Conservation (phyloP, 352 stramenopile genomes). For the Aphanomyces stellatus region DNA sequence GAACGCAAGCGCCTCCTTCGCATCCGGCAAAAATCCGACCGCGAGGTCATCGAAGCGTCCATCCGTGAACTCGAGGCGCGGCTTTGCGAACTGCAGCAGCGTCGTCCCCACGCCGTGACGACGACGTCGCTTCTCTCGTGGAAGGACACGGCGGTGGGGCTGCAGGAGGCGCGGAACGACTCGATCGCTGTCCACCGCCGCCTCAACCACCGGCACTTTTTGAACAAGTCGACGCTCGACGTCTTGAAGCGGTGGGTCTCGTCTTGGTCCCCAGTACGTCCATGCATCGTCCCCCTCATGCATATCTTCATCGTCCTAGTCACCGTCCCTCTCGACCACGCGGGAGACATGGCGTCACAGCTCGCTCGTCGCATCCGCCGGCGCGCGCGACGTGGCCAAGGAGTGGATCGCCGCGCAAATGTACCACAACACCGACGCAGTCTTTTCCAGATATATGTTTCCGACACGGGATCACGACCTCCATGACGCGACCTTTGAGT, state of each 20-base stretch:
- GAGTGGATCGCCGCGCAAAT: background rate
- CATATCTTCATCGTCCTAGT: too few species aligned
- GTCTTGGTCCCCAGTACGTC: background rate
- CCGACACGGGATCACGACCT: background rate
- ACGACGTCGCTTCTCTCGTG: background rate
- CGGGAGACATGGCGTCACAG: background rate
- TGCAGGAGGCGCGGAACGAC: background rate
- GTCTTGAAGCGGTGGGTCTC: background rate
- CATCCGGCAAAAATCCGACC: background rate
- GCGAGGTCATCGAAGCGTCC: background rate
- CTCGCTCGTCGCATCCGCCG: background rate
- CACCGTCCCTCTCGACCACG: background rate
- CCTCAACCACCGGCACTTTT: background rate
- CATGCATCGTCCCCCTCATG: too few species aligned
- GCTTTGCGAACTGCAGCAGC: background rate
- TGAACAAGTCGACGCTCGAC: background rate
- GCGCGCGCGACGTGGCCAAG: background rate
- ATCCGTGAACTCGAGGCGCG: background rate
- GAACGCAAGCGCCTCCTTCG: background rate
- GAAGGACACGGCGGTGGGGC: background rate
- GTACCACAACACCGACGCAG: background rate
- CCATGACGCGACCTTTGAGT: background rate
- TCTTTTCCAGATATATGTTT: background rate
- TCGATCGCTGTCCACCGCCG: background rate
- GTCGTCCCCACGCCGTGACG: background rate